phyloP scores from a whole-genome alignment of 352 stramenopile species.

The Pythium aquatile region DNA sequence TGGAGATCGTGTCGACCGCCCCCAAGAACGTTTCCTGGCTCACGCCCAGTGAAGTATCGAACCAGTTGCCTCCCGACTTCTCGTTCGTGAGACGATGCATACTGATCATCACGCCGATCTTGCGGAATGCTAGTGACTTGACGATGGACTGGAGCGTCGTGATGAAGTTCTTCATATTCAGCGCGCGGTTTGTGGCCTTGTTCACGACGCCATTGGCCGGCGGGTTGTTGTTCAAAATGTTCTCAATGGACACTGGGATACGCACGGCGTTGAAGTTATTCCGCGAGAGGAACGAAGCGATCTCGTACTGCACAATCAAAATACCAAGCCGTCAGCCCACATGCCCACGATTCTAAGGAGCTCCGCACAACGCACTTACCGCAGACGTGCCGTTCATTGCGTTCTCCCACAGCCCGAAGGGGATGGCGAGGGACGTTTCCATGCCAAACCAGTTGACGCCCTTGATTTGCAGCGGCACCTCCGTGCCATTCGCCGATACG shows the following conservation, averaged over 20 bases:
- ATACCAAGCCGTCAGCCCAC: constrained; percentile 9
- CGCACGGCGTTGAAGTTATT: constrained; percentile 85
- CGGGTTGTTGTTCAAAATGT: constrained; percentile 64
- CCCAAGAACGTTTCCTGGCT: constrained; percentile 61
- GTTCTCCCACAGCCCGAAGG: constrained; percentile 82
- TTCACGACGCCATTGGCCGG: constrained; percentile 66
- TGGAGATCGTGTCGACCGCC: constrained; percentile 56
- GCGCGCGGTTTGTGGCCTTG: constrained; percentile 59
- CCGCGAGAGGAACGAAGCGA: constrained; percentile 64
- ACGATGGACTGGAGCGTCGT: constrained; percentile 71
- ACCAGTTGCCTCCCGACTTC: constrained; percentile 66
- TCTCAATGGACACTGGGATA: constrained; percentile 64
- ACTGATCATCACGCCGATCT: constrained; percentile 76
- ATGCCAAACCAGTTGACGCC: constrained; percentile 82
- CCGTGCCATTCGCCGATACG: constrained; percentile 59
- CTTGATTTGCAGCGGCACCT: constrained; percentile 71
- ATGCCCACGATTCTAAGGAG: constrained; percentile 15
- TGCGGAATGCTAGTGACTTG: constrained; percentile 59
- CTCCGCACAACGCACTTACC: constrained; percentile 21
- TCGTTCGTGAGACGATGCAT: constrained; percentile 72
- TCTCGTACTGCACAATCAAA: constrained; percentile 47
- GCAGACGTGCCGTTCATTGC: constrained; percentile 66
- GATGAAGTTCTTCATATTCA: constrained; percentile 73
- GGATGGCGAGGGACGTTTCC: constrained; percentile 62
- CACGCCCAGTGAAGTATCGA: constrained; percentile 44